Evolutionary conservation across 306 rosid genomes (phyloP).

Genomic region (Prunus davidiana): DNA sequence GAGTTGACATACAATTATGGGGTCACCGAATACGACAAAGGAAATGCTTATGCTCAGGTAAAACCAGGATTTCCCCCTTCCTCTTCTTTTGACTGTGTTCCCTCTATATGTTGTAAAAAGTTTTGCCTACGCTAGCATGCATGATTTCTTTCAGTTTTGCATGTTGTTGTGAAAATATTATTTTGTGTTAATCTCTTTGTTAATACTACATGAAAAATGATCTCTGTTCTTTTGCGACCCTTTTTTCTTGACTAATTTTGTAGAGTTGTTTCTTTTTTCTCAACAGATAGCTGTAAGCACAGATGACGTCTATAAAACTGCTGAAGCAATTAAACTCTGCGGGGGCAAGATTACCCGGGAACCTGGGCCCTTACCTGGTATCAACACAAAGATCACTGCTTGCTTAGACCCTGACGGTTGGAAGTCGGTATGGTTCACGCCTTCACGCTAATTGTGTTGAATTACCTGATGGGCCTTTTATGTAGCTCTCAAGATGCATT

Average conservation of each 20-base stretch:
- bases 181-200: not conserved
- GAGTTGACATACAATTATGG: conserved; percentile 92
- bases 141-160: not conserved
- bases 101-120: conserved; percentile 11
- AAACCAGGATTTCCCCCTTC: conserved; percentile 8
- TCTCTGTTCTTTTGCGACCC: not conserved
- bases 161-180: not conserved
- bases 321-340: conserved; percentile 77
- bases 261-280: conserved; percentile 17
- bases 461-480: conserved; percentile 3
- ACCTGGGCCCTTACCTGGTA: conserved; percentile 86
- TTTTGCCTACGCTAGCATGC: not conserved
- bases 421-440: conserved; percentile 68
- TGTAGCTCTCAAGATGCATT: not conserved
- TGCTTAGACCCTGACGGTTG: conserved; percentile 97
- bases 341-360: conserved; percentile 88
- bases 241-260: conserved; percentile 10
- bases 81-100: not conserved
- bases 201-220: not conserved
- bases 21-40: conserved; percentile 70
- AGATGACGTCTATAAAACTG: conserved; percentile 87
- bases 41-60: conserved; percentile 96
- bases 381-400: conserved; percentile 78
- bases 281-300: conserved; percentile 87
- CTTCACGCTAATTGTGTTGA: conserved; percentile 5